Evolutionary conservation across 495 filamentous ascomycete species (phyloP).

Genomic region (Xylaria bambusicola): DNA sequence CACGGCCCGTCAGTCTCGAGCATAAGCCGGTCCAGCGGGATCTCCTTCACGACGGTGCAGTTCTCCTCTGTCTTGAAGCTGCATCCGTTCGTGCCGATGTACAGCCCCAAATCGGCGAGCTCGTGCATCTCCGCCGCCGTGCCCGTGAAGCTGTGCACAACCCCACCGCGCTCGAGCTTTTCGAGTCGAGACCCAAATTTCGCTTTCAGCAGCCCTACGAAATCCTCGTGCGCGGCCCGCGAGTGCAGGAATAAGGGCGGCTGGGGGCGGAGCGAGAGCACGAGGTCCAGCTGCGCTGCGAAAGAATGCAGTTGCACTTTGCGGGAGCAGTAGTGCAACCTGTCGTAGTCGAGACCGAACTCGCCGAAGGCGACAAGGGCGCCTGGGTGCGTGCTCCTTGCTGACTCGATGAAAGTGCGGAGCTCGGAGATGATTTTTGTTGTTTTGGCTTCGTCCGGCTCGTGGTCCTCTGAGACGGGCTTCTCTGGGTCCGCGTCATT

Average conservation of each 20-base stretch:
- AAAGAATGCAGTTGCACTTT: conserved; percentile 86
- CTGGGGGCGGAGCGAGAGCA: conserved; percentile 63
- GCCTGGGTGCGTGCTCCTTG: conserved; percentile 50
- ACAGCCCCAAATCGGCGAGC: conserved; percentile 72
- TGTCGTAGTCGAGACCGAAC: conserved; percentile 94
- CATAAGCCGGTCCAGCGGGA: conserved; percentile 75
- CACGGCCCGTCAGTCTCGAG: conserved; percentile 95
- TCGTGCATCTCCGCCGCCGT: conserved; percentile 78
- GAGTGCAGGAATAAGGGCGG: conserved; percentile 91
- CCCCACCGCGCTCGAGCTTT: conserved; percentile 66
- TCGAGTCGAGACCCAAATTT: conserved; percentile 49
- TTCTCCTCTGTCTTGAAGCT: conserved; percentile 92
- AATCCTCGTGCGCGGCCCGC: conserved; percentile 78
- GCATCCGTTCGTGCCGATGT: conserved; percentile 89
- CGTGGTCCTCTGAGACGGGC: conserved; percentile 42
- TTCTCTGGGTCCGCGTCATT: conserved; percentile 45
- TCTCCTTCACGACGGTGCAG: conserved; percentile 72
- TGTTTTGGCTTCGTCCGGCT: conserved; percentile 39
- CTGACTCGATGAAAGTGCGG: conserved; percentile 48
- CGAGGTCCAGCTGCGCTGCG: conserved; percentile 73
- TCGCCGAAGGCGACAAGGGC: conserved; percentile 81
- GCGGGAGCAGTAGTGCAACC: conserved; percentile 73
- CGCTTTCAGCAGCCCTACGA: conserved; percentile 62
- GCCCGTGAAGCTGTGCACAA: conserved; percentile 92
- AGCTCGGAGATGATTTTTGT: conserved; percentile 60